phyloP scores from a whole-genome alignment of 2,329 filamentous ascomycete species.

The Peltaster fructicola region DNA sequence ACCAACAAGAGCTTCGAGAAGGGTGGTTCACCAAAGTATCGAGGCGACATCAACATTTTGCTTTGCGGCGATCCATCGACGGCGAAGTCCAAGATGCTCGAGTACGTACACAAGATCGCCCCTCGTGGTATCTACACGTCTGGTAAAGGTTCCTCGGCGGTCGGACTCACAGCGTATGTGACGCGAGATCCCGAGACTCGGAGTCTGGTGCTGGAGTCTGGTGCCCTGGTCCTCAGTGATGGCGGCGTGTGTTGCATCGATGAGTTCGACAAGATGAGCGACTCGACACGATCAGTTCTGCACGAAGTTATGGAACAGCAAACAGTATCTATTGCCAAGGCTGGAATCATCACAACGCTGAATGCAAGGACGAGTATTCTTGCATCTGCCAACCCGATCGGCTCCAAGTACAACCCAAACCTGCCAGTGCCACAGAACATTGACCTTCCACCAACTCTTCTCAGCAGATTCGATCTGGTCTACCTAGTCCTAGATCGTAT shows the following conservation, averaged over 20 bases:
- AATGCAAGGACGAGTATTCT: constrained; percentile 93
- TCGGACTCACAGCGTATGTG: constrained; percentile 61
- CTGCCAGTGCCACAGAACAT: constrained; percentile 95
- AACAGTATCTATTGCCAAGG: constrained; percentile 61
- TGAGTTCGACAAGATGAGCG: constrained; percentile 67
- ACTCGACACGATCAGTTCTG: constrained; percentile 53
- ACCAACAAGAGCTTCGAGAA: constrained; percentile 98
- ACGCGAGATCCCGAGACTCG: constrained; percentile 57
- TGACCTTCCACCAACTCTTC: constrained; percentile 80
- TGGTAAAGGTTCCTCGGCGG: constrained; percentile 58
- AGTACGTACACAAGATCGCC: constrained; percentile 95
- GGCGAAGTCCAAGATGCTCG: constrained; percentile 81
- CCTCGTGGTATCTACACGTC: constrained; percentile 69
- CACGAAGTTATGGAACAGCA: constrained; percentile 74
- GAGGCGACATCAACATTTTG: constrained; percentile 93
- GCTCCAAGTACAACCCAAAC: constrained; percentile 92
- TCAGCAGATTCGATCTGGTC: constrained; percentile 91
- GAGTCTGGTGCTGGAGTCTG: constrained; percentile 57
- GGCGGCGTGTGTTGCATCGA: constrained; percentile 65
- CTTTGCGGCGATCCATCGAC: constrained; percentile 96
- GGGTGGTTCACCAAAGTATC: constrained; percentile 84
- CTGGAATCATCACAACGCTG: constrained; percentile 67
- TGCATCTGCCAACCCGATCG: constrained; percentile 93
- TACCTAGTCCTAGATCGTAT: constrained; percentile 91
- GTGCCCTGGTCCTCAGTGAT: constrained; percentile 55